These are phyloP conservation scores for Zasmidium angulare DNA, from an alignment of 2,329 filamentous ascomycete genomes.

Conservation along the genomic window DNA sequence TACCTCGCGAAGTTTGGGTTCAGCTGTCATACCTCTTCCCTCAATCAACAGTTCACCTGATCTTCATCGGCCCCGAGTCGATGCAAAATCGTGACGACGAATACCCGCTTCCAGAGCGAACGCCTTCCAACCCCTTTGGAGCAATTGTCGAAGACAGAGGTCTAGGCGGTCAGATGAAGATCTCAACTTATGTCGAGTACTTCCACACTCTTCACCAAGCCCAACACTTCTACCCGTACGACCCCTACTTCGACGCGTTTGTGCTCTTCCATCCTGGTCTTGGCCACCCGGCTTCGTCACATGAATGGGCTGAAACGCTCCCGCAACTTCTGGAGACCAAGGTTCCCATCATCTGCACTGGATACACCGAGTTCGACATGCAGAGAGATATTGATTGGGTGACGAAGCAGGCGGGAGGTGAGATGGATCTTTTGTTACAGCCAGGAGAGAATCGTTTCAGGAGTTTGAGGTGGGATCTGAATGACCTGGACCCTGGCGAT, in stretches of 20 bases:
- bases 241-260: conserved; percentile 98
- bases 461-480: conserved; percentile 93
- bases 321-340: conserved; percentile 93
- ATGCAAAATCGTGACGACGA: conserved; percentile 94
- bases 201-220: conserved; percentile 95
- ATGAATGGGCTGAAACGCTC: conserved; percentile 91
- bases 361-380: conserved; percentile 95
- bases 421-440: conserved; percentile 88
- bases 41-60: conserved; percentile 81
- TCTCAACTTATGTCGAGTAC: conserved; percentile 96
- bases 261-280: conserved; percentile 95
- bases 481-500: conserved; percentile 92
- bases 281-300: conserved; percentile 86
- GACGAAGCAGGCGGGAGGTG: conserved; percentile 76
- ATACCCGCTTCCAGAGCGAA: conserved; percentile 85
- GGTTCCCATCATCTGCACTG: conserved; percentile 88
- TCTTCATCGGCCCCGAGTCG: conserved; percentile 93
- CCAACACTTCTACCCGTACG: conserved; percentile 87
- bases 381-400: conserved; percentile 90
- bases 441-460: conserved; percentile 93
- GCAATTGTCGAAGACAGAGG: conserved; percentile 84
- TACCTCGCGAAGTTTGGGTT: conserved; percentile 90
- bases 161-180: conserved; percentile 86
- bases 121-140: conserved; percentile 83
- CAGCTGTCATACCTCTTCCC: conserved; percentile 95